phyloP scores from a whole-genome alignment of 176 grass and related monocot genomes.

The Carex cristatella region DNA sequence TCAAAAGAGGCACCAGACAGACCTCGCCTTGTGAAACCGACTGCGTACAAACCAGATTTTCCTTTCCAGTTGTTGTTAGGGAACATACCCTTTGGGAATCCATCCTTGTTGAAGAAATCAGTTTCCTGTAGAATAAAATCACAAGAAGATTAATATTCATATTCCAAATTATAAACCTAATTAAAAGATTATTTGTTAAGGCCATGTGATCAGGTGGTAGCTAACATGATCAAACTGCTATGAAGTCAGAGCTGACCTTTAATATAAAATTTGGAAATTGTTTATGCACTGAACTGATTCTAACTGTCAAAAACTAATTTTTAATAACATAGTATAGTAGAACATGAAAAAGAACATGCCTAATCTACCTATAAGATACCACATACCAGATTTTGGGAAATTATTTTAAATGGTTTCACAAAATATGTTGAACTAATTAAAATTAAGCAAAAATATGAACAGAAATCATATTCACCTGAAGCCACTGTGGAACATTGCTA shows the following conservation, averaged over 20 bases:
- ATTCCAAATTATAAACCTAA: background rate
- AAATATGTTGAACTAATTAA: background rate
- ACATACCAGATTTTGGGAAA: conserved; percentile 3
- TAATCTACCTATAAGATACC: conserved; percentile 8
- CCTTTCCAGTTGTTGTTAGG: conserved; percentile 63
- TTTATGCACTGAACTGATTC: conserved; percentile 22
- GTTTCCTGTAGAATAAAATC: conserved; percentile 33
- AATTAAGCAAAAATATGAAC: background rate
- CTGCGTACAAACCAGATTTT: conserved; percentile 62
- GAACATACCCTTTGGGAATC: conserved; percentile 55
- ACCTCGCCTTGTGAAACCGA: conserved; percentile 73
- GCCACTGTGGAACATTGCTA: conserved; percentile 74
- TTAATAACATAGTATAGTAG: conserved; percentile 2
- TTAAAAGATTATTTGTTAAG: conserved; percentile 3
- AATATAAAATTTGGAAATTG: conserved; percentile 5
- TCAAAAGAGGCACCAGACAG: conserved; percentile 70
- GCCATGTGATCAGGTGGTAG: conserved; percentile 13
- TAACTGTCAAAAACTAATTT: conserved; percentile 26
- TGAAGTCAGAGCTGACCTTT: conserved; percentile 15
- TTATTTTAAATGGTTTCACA: background rate
- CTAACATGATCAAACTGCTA: conserved; percentile 9
- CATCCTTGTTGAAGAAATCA: conserved; percentile 76
- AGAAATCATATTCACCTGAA: conserved; percentile 45
- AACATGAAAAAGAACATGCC: conserved; percentile 23
- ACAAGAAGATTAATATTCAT: conserved; percentile 12